phyloP scores from a whole-genome alignment of 352 stramenopile genomes.

The Phytophthora aleatoria region DNA sequence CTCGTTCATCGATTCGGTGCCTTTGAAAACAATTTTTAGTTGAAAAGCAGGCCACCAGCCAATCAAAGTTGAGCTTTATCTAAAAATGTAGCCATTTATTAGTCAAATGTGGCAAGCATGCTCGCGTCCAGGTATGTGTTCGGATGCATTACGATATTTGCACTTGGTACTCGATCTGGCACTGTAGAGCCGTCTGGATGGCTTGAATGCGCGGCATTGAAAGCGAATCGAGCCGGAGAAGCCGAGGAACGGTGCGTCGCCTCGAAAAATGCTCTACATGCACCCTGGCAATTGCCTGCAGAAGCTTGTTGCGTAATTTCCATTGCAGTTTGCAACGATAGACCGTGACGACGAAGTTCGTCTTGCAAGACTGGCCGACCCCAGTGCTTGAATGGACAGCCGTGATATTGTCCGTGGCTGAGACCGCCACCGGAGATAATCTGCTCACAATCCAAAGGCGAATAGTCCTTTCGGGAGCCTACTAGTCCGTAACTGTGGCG shows the following conservation, averaged over 20 bases:
- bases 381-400: constrained; percentile 86
- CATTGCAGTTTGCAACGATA: constrained; percentile 20
- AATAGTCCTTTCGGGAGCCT: constrained; percentile 76
- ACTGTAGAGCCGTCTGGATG: constrained; percentile 5
- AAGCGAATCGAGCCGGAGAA: constrained; percentile 22
- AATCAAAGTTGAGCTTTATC: constrained; percentile 16
- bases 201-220: neutral
- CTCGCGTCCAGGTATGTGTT: constrained; percentile 64
- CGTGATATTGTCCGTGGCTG: constrained; percentile 74
- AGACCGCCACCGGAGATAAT: constrained; percentile 57
- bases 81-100: constrained; percentile 24
- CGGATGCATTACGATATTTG: constrained; percentile 49
- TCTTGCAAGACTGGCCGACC: constrained; percentile 41
- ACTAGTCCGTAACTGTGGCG: constrained; percentile 87
- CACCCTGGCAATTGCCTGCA: constrained; percentile 41
- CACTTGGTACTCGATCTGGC: neutral
- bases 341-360: constrained; percentile 44
- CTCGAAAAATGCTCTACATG: constrained; percentile 60
- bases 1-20: constrained; percentile 7
- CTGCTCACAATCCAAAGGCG: constrained; percentile 56
- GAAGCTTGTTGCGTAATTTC: constrained; percentile 43
- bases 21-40: constrained; percentile 11
- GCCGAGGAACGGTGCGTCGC: constrained; percentile 30
- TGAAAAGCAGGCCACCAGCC: constrained; percentile 1
- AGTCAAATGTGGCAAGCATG: constrained; percentile 21